A percentile compares a stretch with the other conserved stretches of the same genome.
These are phyloP conservation scores for Chlorella sp. DNA, from an alignment of 139 green algal genomes.

Conservation along the genomic window DNA sequence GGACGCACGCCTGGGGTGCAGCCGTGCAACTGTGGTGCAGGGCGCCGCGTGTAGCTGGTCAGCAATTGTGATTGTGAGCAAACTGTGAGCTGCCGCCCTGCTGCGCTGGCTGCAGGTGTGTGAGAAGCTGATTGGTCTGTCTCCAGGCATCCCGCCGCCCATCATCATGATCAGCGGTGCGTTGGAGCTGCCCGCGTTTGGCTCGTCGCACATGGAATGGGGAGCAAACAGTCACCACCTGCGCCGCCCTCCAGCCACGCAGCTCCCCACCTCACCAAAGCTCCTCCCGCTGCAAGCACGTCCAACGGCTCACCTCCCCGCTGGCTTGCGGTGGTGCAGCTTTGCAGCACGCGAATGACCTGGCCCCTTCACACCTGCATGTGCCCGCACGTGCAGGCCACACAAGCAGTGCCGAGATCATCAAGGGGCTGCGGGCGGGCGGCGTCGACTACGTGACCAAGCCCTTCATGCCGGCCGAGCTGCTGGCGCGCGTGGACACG, in stretches of 20 bases:
- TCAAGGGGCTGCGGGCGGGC: slow-evolving; percentile 36
- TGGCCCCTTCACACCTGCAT: no score
- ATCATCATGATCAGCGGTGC: slow-evolving; percentile 39
- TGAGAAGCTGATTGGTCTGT: slow-evolving; percentile 30
- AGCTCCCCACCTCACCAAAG: background rate
- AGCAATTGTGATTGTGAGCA: no score
- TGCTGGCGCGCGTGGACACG: slow-evolving; percentile 38
- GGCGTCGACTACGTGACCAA: slow-evolving; percentile 40
- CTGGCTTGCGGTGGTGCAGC: background rate
- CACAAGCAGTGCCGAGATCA: slow-evolving; percentile 29
- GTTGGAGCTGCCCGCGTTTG: background rate
- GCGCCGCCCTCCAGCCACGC: background rate
- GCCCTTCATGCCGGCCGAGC: slow-evolving; percentile 33
- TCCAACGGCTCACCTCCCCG: background rate
- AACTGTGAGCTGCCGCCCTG: no score
- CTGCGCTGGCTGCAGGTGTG: no score
- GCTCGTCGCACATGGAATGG: background rate
- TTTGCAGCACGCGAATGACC: no score
- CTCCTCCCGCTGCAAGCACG: background rate
- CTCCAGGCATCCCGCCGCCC: slow-evolving; percentile 30
- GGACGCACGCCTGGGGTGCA: no score
- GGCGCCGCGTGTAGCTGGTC: no score
- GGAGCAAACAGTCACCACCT: background rate
- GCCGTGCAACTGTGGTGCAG: no score
- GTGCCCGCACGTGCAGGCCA: slow-evolving; percentile 14